Conservation (phyloP, 441 rosid species). For the Gossypium davidsonii region DNA sequence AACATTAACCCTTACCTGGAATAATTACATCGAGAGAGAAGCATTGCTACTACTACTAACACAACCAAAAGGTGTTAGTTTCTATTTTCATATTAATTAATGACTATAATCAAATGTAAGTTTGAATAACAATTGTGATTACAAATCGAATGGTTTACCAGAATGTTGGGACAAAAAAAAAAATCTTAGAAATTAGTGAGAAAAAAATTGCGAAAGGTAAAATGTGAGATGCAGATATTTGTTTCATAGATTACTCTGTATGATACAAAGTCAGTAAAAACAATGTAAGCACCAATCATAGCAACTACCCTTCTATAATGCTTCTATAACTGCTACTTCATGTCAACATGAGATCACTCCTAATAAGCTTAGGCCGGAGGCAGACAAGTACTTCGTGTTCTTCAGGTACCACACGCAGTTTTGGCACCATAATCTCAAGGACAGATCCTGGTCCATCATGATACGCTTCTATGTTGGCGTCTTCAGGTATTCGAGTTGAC, state of each 20-base stretch:
- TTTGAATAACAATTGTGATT: background rate
- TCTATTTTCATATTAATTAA: background rate
- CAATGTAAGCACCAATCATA: slow-evolving; percentile 29
- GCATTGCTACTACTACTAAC: no score
- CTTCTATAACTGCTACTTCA: slow-evolving; percentile 23
- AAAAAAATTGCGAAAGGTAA: slow-evolving; percentile 6
- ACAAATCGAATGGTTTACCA: slow-evolving; percentile 17
- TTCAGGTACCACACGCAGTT: slow-evolving; percentile 53
- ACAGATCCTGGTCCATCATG: slow-evolving; percentile 54
- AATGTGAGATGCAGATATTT: slow-evolving; percentile 5
- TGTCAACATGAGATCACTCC: slow-evolving; percentile 55
- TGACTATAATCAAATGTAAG: background rate
- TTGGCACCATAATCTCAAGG: slow-evolving; percentile 66
- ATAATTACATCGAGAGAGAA: background rate
- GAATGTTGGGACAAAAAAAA: slow-evolving; percentile 5
- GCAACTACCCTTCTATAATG: slow-evolving; percentile 18
- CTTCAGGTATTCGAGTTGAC: slow-evolving; percentile 60
- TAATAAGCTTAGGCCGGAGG: slow-evolving; percentile 54
- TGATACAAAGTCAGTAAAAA: slow-evolving; percentile 30
- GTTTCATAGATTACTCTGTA: slow-evolving; percentile 20
- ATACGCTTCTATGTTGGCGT: slow-evolving; percentile 63
- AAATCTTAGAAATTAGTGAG: slow-evolving; percentile 18
- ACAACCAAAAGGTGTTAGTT: no score
- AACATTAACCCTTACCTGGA: no score
- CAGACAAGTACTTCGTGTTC: slow-evolving; percentile 70